Percentiles rank a stretch among this genome's conserved stretches.
These are phyloP conservation scores for Mucor piriformis DNA, from an alignment of 371 early-diverging fungal species.

Conservation along the genomic window DNA sequence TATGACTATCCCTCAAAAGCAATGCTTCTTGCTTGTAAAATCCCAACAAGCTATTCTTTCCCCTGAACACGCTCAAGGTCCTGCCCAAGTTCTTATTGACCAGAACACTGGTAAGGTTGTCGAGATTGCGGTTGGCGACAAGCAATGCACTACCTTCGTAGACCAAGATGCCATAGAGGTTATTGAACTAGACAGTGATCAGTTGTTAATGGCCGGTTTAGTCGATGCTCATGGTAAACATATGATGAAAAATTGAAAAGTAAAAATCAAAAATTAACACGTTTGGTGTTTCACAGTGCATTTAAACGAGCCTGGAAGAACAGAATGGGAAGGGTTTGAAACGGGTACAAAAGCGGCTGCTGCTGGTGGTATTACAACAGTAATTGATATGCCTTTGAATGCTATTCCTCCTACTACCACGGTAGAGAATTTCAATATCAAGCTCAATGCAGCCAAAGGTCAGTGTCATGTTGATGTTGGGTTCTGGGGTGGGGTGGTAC, in stretches of 20 bases:
- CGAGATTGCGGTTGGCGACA: slow-evolving; percentile 35
- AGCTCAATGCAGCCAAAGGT: slow-evolving; percentile 66
- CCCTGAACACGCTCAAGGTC: slow-evolving; percentile 35
- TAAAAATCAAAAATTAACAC: not conserved
- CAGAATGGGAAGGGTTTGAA: slow-evolving; percentile 85
- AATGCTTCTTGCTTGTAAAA: slow-evolving; percentile 40
- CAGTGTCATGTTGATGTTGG: slow-evolving; percentile 82
- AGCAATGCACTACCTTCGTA: slow-evolving; percentile 8
- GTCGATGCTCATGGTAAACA: slow-evolving; percentile 74
- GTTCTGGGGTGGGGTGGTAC: slow-evolving; percentile 82
- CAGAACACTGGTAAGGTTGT: slow-evolving; percentile 54
- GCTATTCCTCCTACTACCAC: slow-evolving; percentile 86
- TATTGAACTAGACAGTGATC: slow-evolving; percentile 40
- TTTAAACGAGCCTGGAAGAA: slow-evolving; percentile 83
- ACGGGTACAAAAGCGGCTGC: slow-evolving; percentile 83
- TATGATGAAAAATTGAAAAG: not conserved
- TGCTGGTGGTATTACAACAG: slow-evolving; percentile 79
- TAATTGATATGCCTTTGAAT: slow-evolving; percentile 88
- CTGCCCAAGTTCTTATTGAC: slow-evolving; percentile 55
- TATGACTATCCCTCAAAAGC: slow-evolving; percentile 13
- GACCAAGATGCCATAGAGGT: slow-evolving; percentile 24
- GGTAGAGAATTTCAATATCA: slow-evolving; percentile 63
- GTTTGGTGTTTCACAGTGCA: slow-evolving; percentile 52
- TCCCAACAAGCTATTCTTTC: slow-evolving; percentile 51
- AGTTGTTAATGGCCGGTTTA: slow-evolving; percentile 74